These are phyloP conservation scores for Lactarius akahatsu DNA, from an alignment of 768 basidiomycete genomes.

Conservation along the genomic window DNA sequence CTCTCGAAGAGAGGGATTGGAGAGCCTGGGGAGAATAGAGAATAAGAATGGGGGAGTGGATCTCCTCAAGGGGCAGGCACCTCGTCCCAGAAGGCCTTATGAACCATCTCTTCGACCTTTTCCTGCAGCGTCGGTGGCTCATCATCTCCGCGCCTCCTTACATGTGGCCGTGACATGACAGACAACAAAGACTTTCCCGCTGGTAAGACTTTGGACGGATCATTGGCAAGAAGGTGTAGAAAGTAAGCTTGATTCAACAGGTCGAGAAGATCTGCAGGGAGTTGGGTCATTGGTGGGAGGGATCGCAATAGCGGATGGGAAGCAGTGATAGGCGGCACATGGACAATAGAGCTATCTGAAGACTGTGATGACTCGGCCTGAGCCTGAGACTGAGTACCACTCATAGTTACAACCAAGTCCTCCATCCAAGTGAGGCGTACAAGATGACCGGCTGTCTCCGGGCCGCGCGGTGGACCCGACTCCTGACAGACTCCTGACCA, in stretches of 20 bases:
- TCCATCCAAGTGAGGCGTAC: background rate
- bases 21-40: conserved; percentile 46
- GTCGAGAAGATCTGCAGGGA: conserved; percentile 58
- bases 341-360: conserved; percentile 6
- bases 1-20: conserved; percentile 53
- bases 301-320: conserved; percentile 30
- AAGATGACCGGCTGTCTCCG: background rate
- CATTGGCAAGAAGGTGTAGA: conserved; percentile 64
- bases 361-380: background rate
- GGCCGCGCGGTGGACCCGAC: background rate
- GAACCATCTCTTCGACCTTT: conserved; percentile 48
- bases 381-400: background rate
- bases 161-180: conserved; percentile 44
- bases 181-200: conserved; percentile 72
- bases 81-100: conserved; percentile 74
- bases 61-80: conserved; percentile 38
- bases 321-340: conserved; percentile 14
- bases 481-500: background rate
- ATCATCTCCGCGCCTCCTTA: conserved; percentile 25
- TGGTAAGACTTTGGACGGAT: conserved; percentile 60
- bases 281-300: conserved; percentile 32
- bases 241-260: conserved; percentile 60
- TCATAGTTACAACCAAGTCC: conserved; percentile 1
- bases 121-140: conserved; percentile 43
- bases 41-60: conserved; percentile 7